These are phyloP conservation scores for Salix arbutifolia DNA, from an alignment of 345 rosid species.

Conservation along the genomic window DNA sequence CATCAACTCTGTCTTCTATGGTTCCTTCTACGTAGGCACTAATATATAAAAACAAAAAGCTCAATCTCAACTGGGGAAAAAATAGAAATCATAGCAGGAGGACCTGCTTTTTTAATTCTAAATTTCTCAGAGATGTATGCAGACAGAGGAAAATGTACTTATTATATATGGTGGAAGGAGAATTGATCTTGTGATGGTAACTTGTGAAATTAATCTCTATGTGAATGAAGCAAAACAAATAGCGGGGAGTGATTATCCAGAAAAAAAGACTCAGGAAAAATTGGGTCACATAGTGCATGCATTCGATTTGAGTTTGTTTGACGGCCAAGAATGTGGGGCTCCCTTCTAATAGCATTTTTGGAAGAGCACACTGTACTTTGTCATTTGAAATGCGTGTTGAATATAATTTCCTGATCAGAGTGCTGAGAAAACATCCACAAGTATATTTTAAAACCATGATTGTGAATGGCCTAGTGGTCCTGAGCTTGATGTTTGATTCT, in stretches of 20 bases:
- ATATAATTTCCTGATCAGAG: background rate
- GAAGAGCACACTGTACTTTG: background rate
- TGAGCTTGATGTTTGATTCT: background rate
- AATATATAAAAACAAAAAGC: background rate
- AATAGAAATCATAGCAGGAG: background rate
- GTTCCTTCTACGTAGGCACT: background rate
- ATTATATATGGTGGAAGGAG: background rate
- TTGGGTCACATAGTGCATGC: no score
- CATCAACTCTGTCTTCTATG: background rate
- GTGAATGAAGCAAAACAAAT: no score
- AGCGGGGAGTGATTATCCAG: no score
- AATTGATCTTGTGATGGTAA: background rate
- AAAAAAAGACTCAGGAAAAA: no score
- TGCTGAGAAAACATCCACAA: no score
- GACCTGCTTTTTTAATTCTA: background rate
- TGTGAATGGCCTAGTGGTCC: background rate
- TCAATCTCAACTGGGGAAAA: background rate
- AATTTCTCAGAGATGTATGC: background rate
- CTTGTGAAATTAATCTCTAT: no score
- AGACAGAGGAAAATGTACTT: background rate
- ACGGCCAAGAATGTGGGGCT: no score
- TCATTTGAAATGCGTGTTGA: background rate
- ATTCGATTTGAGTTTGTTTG: no score
- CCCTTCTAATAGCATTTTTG: background rate
- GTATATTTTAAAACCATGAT: background rate